Evolutionary conservation across 805 yeast species (phyloP).

Genomic region (Candida argentea): DNA sequence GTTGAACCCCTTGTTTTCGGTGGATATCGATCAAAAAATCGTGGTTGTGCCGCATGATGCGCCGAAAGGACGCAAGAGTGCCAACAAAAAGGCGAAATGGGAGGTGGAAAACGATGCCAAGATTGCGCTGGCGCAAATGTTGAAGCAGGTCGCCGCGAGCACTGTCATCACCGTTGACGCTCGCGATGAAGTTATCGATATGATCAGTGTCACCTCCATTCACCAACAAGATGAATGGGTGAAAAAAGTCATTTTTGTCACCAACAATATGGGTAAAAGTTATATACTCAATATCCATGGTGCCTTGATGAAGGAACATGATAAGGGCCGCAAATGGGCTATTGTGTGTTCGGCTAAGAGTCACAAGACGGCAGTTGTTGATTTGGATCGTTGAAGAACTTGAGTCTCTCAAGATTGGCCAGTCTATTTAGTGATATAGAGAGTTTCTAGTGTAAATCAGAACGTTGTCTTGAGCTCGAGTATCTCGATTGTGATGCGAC

Average conservation of each 20-base stretch:
- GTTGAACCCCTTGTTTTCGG: conserved; percentile 8
- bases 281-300: conserved; percentile 67
- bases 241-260: conserved; percentile 69
- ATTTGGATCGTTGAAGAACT: conserved; percentile 10
- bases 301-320: conserved; percentile 62
- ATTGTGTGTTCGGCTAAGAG: conserved; percentile 71
- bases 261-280: conserved; percentile 70
- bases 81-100: conserved; percentile 66
- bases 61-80: conserved; percentile 62
- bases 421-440: conserved; percentile 1
- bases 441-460: background rate
- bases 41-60: conserved; percentile 70
- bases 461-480: no score
- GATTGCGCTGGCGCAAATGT: conserved; percentile 43
- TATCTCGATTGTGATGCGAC: no score
- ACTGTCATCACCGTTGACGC: conserved; percentile 75
- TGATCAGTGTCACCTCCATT: conserved; percentile 70
- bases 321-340: conserved; percentile 66
- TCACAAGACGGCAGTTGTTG: conserved; percentile 42
- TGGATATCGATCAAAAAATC: conserved; percentile 44
- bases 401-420: conserved; percentile 1
- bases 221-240: conserved; percentile 73
- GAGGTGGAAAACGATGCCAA: conserved; percentile 64
- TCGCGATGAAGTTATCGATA: conserved; percentile 75
- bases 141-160: conserved; percentile 48